Percentiles rank a stretch among this genome's conserved stretches.
phyloP scores from a whole-genome alignment of 2,329 filamentous ascomycete species.

The Aspergillus tamarii region DNA sequence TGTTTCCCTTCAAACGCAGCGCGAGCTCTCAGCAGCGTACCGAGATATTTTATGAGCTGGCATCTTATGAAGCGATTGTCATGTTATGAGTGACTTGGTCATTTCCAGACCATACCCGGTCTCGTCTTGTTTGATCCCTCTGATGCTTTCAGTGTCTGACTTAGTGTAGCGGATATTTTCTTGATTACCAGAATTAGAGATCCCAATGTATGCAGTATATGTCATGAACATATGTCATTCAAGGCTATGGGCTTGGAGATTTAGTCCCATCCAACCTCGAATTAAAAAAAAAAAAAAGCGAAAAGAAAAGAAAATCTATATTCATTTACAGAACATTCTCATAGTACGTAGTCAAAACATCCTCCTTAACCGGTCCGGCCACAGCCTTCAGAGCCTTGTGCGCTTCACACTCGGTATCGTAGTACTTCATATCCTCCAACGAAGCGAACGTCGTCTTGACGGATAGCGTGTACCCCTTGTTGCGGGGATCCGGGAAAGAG shows the following conservation, averaged over 20 bases:
- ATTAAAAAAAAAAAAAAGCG: slow-evolving; percentile 1
- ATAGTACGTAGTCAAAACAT: slow-evolving; percentile 42
- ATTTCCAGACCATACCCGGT: background rate
- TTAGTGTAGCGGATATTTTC: slow-evolving; percentile 11
- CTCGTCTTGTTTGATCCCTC: background rate
- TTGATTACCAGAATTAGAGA: slow-evolving; percentile 12
- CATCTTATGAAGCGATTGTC: slow-evolving; percentile 14
- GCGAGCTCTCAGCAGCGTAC: slow-evolving; percentile 10
- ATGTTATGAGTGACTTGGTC: slow-evolving; percentile 16
- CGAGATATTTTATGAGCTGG: slow-evolving; percentile 15
- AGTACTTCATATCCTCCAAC: slow-evolving; percentile 70
- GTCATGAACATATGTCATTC: slow-evolving; percentile 23
- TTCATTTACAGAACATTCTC: slow-evolving; percentile 37
- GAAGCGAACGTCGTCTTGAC: slow-evolving; percentile 66
- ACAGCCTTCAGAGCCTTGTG: slow-evolving; percentile 53
- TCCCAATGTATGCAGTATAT: slow-evolving; percentile 31
- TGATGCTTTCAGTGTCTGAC: slow-evolving; percentile 8
- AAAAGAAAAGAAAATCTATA: background rate
- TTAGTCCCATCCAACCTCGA: background rate
- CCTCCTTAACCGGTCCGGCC: slow-evolving; percentile 35
- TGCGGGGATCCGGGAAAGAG: slow-evolving; percentile 61
- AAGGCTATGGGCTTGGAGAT: slow-evolving; percentile 2
- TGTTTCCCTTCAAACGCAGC: slow-evolving; percentile 16
- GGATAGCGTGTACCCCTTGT: slow-evolving; percentile 67
- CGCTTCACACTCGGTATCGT: slow-evolving; percentile 63